Conservation (phyloP, 805 yeast species). For the Candida suzukii region DNA sequence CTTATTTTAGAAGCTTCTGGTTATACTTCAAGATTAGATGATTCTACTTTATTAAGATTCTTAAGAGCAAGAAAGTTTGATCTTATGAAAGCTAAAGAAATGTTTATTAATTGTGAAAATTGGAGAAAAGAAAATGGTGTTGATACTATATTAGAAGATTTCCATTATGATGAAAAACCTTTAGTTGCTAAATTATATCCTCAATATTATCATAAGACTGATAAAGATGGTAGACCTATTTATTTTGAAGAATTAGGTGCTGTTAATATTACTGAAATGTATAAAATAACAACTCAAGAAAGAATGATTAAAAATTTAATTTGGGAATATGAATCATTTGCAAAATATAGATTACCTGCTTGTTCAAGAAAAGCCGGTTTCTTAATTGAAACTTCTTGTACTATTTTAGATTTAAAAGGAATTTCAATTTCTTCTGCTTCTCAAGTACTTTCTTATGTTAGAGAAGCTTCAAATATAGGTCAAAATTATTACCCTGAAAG, state of each 20-base stretch:
- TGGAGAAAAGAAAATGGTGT: constrained; percentile 90
- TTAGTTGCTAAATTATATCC: constrained; percentile 86
- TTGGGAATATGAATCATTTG: constrained; percentile 95
- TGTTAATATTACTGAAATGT: constrained; percentile 85
- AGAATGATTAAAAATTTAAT: constrained; percentile 93
- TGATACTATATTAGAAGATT: constrained; percentile 78
- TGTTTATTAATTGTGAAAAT: constrained; percentile 81
- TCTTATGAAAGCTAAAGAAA: constrained; percentile 63
- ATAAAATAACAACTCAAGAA: constrained; percentile 89
- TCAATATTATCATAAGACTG: constrained; percentile 95
- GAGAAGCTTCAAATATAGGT: constrained; percentile 89
- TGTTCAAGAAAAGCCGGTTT: constrained; percentile 76
- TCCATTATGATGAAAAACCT: constrained; percentile 90
- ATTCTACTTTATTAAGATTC: constrained; percentile 77
- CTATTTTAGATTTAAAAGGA: constrained; percentile 92
- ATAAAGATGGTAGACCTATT: constrained; percentile 94
- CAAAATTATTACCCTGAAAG: constrained; percentile 98
- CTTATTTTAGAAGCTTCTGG: constrained; percentile 54
- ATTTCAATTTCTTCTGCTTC: constrained; percentile 79
- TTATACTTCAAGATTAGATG: constrained; percentile 75
- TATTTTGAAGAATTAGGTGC: constrained; percentile 91
- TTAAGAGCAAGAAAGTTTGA: constrained; percentile 95
- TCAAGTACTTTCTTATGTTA: constrained; percentile 80
- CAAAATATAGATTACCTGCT: constrained; percentile 81
- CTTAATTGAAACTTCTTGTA: constrained; percentile 92